Base-by-base conservation (phyloP, 352 stramenopile genomes). In the Globisporangium parvum region DNA sequence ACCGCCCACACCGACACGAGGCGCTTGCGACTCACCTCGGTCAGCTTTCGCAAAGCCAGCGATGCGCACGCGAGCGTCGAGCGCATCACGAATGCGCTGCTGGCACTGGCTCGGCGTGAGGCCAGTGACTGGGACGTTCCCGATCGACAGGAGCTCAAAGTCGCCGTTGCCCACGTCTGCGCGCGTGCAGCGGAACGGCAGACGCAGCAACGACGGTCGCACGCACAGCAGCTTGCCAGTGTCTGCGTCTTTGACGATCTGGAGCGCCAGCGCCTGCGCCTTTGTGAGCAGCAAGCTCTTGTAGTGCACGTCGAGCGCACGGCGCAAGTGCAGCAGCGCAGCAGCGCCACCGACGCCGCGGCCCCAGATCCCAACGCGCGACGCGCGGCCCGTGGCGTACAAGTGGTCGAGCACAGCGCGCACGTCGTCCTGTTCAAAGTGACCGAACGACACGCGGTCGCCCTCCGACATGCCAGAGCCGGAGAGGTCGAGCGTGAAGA, bases 401-500 rank as follows among this genome's bases (percentile, higher is more conserved):
- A 92, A 51, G 41, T 77, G 87, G 15, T 92, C 76, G 15, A 92
- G 62, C 4, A 75, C 75, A 1, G 58, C 59, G 3, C 72, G 71
- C 39, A 92, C 47, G 41, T 92, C 81, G 39, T 82, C 67, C 15
- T 77, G 77, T 59, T 92, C 81, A 50, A 85, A 89, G 55, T 73
- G 69, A 3, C 81, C 81, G 52, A 88, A 92, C 0, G 77, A 87
- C 12, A 90, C 68, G 47, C 65, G 73, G 55, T 85, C 73, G 41
- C 81, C 81, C 14, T 78, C 73, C 0, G 81, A 92, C 47, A 75
- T 56, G 20, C 81, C 81, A 9, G 81, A 87, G 26, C 81, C 79
- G 0, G 81, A 90, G 12, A 90, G 56, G 53, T 92, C 81, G 41
- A 92, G n/a, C 51, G 79, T 57, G 39, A 92, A 85, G 15, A 92